A percentile compares a stretch with the other conserved stretches of the same genome.
phyloP scores from a whole-genome alignment of 2,329 filamentous ascomycete genomes.

The Penicillium rolfsii region DNA sequence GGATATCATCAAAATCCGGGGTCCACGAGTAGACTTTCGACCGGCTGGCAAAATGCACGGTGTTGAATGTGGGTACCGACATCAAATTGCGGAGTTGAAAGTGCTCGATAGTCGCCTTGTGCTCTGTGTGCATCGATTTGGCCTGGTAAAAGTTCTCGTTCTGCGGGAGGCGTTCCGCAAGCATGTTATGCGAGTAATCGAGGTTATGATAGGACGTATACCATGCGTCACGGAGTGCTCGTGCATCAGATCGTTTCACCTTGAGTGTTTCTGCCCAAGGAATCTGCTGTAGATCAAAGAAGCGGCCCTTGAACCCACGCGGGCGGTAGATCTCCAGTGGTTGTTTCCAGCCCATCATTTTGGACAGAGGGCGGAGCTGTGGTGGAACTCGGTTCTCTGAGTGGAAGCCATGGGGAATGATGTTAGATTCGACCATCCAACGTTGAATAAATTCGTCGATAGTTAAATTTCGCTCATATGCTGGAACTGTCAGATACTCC shows the following conservation, averaged over 20 bases:
- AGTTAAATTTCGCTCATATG: constrained; percentile 46
- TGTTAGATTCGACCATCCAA: constrained; percentile 41
- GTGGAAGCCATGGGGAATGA: constrained; percentile 22
- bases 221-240: constrained; percentile 44
- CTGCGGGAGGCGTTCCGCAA: constrained; percentile 38
- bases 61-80: constrained; percentile 57
- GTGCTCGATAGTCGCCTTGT: constrained; percentile 57
- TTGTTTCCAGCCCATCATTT: constrained; percentile 41
- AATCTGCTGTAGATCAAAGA: constrained; percentile 48
- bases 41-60: constrained; percentile 57
- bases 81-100: constrained; percentile 64
- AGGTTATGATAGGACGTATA: constrained; percentile 49
- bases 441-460: constrained; percentile 49
- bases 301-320: constrained; percentile 28
- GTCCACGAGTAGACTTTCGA: constrained; percentile 55
- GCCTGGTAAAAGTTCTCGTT: constrained; percentile 54
- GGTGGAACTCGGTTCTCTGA: constrained; percentile 25
- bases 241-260: constrained; percentile 43
- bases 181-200: constrained; percentile 32
- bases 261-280: constrained; percentile 45
- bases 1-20: constrained; percentile 47
- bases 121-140: constrained; percentile 53
- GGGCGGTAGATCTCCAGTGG: constrained; percentile 41
- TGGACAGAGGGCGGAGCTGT: constrained; percentile 35
- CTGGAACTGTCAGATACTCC: constrained; percentile 24